Base-by-base conservation (phyloP, 202 grass and related monocot species). In the Elaeis oleifera region DNA sequence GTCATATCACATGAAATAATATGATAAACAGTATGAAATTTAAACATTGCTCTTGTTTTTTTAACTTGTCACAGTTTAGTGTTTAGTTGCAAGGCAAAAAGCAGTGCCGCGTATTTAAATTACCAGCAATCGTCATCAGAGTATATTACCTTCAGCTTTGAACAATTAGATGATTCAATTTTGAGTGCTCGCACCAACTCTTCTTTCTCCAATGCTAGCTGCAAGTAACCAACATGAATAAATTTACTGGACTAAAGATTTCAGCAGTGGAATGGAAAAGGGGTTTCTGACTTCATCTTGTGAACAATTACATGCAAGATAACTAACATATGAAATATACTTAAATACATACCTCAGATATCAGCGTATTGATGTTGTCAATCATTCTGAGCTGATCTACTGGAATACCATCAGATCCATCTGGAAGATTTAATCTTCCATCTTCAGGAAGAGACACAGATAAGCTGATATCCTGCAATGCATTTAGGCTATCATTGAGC, bases 121-220 rank as follows among this genome's bases (percentile, higher is more conserved):
- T 44, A 44, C 36, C 36, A 44, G 9, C 1, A 13, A 44, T 14
- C 36, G 1, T 44, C 2, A 11, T 44, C 36, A 3, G 2, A 44
- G 36, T 2, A 13, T 13, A 66, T 59, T 82, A 99, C 95, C 89
- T 99, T 99, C 53, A 99, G 74, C 73, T 82, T 95, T 73, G 85
- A 90, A 78, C 95, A 99, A 84, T 99, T 99, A 44, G 89, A 90
- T 59, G 89, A 99, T 58, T 94, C 88, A 4, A 99, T 95, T 86
- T 80, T 99, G 64, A 99, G 49, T 61, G 80, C 95, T 55, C 67
- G 77, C 63, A 89, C 65, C 71, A 99, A 64, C 78, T 90, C 89
- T 31, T 90, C 95, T 84, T 89, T 94, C 80, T 99, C 95, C 80
- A 99, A 83, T 58, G 89, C 81, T 68, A 99, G 80, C 95, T 99